Base-by-base conservation (phyloP, 2,329 filamentous ascomycete species). In the Cladosporium austrohemisphaericum region DNA sequence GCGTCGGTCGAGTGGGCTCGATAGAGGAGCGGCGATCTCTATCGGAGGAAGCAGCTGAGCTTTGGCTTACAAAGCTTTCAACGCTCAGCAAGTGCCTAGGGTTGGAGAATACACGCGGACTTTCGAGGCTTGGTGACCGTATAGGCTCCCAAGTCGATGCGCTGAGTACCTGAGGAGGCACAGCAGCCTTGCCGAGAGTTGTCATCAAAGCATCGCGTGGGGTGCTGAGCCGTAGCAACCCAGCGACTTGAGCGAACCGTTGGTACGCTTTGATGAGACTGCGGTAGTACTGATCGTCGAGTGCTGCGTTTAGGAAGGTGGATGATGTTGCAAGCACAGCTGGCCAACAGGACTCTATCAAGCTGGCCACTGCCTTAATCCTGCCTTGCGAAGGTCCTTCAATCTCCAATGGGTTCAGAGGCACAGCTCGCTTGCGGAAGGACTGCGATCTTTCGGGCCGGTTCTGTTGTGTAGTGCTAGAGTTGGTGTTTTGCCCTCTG, bases 271-370 rank as follows among this genome's bases (percentile, higher is more conserved):
- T 81, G 19, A 98, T 92, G 1, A 98, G 74, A 8, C 85, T 83
- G 57, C 96, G 91, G 60, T 97, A 98, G 59, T 93, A 96, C 46
- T 96, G 90, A 1, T 88, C 86, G 64, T 98, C 93, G 3, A 98
- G 74, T 0, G 92, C 84, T 23, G 93, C 88, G 63, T 95, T 94
- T 14, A 98, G 72, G 63, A 97, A 98, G 0, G 92, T 96, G 0
- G 93, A 98, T 60, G 90, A 96, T 2, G 90, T 93, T 1, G 93
- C 92, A 41, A 98, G 79, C 31, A 97, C 84, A 10, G 93, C 93
- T 38, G 93, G 93, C 93, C 93, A 98, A 66, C 92, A 97, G 57
- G 88, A 80, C 3, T 94, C 88, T 19, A 98, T 86, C 48, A 98
- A 85, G 8, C 79, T 79, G 10, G 89, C 88, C 59, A 88, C 92